phyloP scores from a whole-genome alignment of 2,329 filamentous ascomycete genomes.

The Exophiala mesophila region DNA sequence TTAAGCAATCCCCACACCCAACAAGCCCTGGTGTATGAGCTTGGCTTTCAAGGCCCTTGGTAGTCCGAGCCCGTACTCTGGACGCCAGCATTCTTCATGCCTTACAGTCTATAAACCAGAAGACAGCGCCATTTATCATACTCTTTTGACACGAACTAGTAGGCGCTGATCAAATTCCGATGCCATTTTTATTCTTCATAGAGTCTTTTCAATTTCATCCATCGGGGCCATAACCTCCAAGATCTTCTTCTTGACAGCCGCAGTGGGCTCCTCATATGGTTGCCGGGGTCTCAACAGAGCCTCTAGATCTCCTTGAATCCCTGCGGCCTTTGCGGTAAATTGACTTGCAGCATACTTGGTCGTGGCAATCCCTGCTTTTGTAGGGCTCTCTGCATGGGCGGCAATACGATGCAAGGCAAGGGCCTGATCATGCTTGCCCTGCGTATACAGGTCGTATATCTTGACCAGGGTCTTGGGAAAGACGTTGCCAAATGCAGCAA shows the following conservation, averaged over 20 bases:
- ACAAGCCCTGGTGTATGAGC: no score
- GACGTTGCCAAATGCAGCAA: slow-evolving; percentile 55
- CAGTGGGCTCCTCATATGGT: slow-evolving; percentile 52
- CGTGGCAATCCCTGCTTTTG: slow-evolving; percentile 61
- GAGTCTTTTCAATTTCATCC: slow-evolving; percentile 13
- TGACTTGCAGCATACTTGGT: slow-evolving; percentile 65
- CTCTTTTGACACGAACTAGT: no score
- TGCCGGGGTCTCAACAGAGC: slow-evolving; percentile 52
- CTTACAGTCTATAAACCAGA: no score
- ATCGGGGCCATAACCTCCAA: slow-evolving; percentile 29
- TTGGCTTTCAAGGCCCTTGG: no score
- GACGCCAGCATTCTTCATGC: no score
- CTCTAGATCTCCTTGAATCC: slow-evolving; percentile 55
- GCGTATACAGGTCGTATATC: slow-evolving; percentile 58
- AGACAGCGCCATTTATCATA: no score
- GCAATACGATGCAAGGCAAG: slow-evolving; percentile 57
- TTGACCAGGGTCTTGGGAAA: slow-evolving; percentile 52
- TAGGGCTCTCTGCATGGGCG: slow-evolving; percentile 60
- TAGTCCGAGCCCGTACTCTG: no score
- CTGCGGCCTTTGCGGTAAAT: slow-evolving; percentile 55
- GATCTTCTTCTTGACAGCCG: slow-evolving; percentile 41
- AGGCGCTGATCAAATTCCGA: no score
- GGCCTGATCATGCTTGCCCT: slow-evolving; percentile 55
- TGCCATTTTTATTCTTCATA: no score
- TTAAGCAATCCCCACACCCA: no score